These are phyloP conservation scores for Colletotrichum sp. DNA, from an alignment of 2,329 filamentous ascomycete species.

Conservation along the genomic window DNA sequence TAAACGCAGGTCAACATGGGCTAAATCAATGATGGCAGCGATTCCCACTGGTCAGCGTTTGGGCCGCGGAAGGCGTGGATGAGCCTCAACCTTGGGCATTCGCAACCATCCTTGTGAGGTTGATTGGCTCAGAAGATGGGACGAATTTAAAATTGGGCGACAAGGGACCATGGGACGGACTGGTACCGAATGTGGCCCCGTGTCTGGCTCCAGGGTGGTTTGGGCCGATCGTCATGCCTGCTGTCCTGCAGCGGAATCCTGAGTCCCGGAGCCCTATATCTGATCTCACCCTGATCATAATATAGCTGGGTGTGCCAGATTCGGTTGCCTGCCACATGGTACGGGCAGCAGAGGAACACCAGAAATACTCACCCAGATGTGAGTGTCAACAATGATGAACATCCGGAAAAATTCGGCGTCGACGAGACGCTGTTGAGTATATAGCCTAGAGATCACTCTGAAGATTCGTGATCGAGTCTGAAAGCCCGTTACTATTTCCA, in stretches of 20 bases:
- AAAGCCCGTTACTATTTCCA: neutral
- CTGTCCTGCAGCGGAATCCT: slow-evolving; percentile 20
- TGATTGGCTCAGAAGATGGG: slow-evolving; percentile 21
- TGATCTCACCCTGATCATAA: slow-evolving; percentile 18
- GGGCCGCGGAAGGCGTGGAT: neutral
- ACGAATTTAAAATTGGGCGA: slow-evolving; percentile 19
- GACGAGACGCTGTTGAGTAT: neutral
- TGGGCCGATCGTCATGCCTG: slow-evolving; percentile 22
- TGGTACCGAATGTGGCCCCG: slow-evolving; percentile 16
- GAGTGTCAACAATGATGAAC: neutral
- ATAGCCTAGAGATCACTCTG: neutral
- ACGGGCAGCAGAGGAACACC: neutral
- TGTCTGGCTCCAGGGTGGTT: slow-evolving; percentile 8
- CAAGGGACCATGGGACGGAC: neutral
- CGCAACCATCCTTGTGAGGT: neutral
- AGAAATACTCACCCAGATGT: neutral
- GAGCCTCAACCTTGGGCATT: neutral
- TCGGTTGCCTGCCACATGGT: neutral
- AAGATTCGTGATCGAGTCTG: neutral
- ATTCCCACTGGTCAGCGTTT: neutral
- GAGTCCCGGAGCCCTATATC: slow-evolving; percentile 20
- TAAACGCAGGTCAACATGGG: neutral
- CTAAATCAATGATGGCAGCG: neutral
- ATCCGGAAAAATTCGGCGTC: neutral
- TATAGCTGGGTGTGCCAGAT: neutral